These are phyloP conservation scores for Nemania sp. DNA, from an alignment of 2,329 filamentous ascomycete species.

Conservation along the genomic window DNA sequence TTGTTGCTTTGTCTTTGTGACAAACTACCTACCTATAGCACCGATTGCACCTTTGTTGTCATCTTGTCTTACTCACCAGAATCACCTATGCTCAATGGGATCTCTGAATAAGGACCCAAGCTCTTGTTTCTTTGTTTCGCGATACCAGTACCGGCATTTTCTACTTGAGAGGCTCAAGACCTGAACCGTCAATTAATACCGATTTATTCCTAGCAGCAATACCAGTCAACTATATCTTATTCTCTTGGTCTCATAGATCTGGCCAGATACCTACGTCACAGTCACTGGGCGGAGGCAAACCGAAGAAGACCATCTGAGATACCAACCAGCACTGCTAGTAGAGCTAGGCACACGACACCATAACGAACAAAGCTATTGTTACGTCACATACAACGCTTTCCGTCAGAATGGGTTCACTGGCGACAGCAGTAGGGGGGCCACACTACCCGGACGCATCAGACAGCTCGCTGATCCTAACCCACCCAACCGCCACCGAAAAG, in stretches of 20 bases:
- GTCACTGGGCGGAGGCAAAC: not conserved
- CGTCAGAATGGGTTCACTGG: slow-evolving; percentile 52
- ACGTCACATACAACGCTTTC: not conserved
- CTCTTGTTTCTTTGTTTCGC: slow-evolving; percentile 22
- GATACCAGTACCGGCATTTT: slow-evolving; percentile 7
- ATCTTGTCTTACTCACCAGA: not conserved
- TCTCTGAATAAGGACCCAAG: slow-evolving; percentile 17
- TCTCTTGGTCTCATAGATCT: not conserved
- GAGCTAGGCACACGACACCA: not conserved
- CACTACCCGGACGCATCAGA: slow-evolving; percentile 52
- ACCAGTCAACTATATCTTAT: not conserved
- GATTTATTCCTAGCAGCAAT: not conserved
- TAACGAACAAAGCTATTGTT: slow-evolving; percentile 9
- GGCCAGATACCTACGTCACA: not conserved
- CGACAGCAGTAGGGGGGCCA: slow-evolving; percentile 19
- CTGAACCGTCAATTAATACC: not conserved
- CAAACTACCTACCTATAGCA: not conserved
- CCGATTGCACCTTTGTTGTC: slow-evolving; percentile 1
- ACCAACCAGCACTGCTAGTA: not conserved
- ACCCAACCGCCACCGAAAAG: slow-evolving; percentile 69
- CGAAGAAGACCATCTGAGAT: not conserved
- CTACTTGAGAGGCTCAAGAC: not conserved
- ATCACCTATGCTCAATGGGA: slow-evolving; percentile 9
- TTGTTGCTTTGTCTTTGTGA: slow-evolving; percentile 14
- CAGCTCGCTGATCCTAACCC: slow-evolving; percentile 61